A percentile compares a stretch with the other conserved stretches of the same genome.
phyloP scores from a whole-genome alignment of 805 yeast species.

The Zygosaccharomyces gambellarensis region DNA sequence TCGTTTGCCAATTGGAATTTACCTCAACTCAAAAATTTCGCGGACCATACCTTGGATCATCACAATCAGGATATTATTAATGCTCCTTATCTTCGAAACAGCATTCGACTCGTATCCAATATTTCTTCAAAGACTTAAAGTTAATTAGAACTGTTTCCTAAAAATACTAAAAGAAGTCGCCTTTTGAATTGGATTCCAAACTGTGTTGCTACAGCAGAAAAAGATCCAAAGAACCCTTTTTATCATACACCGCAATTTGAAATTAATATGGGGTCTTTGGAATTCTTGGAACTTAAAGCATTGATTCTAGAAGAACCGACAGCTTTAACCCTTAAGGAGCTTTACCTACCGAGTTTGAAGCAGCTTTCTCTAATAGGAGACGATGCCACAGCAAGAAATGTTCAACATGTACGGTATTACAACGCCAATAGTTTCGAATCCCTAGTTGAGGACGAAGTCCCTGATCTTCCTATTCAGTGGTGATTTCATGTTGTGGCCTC shows the following conservation, averaged over 20 bases:
- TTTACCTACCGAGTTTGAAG: slow-evolving; percentile 21
- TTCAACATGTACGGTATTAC: background rate
- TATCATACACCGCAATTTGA: slow-evolving; percentile 18
- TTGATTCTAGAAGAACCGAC: slow-evolving; percentile 11
- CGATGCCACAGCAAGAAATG: slow-evolving; percentile 6
- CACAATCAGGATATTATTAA: background rate
- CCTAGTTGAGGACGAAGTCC: background rate
- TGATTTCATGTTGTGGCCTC: background rate
- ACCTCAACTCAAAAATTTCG: slow-evolving; percentile 6
- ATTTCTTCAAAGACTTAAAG: slow-evolving; percentile 6
- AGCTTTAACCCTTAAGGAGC: slow-evolving; percentile 20
- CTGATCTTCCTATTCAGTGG: background rate
- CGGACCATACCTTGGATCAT: slow-evolving; percentile 24
- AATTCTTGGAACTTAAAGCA: slow-evolving; percentile 17
- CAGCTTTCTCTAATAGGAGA: background rate
- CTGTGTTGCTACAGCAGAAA: background rate
- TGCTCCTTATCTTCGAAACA: slow-evolving; percentile 8
- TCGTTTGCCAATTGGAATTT: too few species aligned
- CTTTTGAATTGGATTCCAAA: too few species aligned
- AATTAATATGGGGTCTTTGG: slow-evolving; percentile 18
- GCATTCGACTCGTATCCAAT: slow-evolving; percentile 17
- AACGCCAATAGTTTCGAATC: background rate
- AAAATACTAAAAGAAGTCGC: too few species aligned
- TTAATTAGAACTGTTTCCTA: too few species aligned
- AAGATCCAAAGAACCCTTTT: too few species aligned